phyloP scores from a whole-genome alignment of 345 rosid species.

The Linum lewisii region DNA sequence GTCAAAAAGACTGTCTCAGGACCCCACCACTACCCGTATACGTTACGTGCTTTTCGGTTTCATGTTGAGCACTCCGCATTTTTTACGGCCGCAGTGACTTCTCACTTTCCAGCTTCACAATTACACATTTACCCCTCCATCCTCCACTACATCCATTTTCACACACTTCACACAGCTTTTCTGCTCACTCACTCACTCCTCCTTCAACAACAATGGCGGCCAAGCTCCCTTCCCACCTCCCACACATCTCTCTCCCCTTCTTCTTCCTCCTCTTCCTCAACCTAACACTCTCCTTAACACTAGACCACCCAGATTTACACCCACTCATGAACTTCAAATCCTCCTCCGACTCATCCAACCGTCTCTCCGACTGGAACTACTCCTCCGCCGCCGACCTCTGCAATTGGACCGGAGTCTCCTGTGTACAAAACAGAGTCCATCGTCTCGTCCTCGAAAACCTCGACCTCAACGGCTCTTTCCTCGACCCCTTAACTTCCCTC shows the following conservation, averaged over 20 bases:
- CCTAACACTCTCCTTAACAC: slow-evolving; percentile 15
- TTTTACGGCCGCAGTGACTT: slow-evolving; percentile 18
- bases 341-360: slow-evolving; percentile 40
- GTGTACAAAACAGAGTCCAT: slow-evolving; percentile 46
- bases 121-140: slow-evolving; percentile 15
- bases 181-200: background rate
- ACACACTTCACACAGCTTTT: background rate
- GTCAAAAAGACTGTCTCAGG: slow-evolving; percentile 2
- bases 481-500: slow-evolving; percentile 37
- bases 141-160: background rate
- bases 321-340: slow-evolving; percentile 47
- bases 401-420: slow-evolving; percentile 62
- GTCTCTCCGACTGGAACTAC: slow-evolving; percentile 54
- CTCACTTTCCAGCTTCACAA: slow-evolving; percentile 5
- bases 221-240: slow-evolving; percentile 12
- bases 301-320: slow-evolving; percentile 38
- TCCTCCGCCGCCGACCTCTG: slow-evolving; percentile 35
- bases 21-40: background rate
- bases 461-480: slow-evolving; percentile 38
- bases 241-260: slow-evolving; percentile 9
- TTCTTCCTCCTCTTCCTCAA: slow-evolving; percentile 8
- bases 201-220: slow-evolving; percentile 37
- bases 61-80: slow-evolving; percentile 5
- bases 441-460: slow-evolving; percentile 65
- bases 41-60: slow-evolving; percentile 16